These are phyloP conservation scores for Mycena vitilis DNA, from an alignment of 768 basidiomycete genomes.

Conservation along the genomic window DNA sequence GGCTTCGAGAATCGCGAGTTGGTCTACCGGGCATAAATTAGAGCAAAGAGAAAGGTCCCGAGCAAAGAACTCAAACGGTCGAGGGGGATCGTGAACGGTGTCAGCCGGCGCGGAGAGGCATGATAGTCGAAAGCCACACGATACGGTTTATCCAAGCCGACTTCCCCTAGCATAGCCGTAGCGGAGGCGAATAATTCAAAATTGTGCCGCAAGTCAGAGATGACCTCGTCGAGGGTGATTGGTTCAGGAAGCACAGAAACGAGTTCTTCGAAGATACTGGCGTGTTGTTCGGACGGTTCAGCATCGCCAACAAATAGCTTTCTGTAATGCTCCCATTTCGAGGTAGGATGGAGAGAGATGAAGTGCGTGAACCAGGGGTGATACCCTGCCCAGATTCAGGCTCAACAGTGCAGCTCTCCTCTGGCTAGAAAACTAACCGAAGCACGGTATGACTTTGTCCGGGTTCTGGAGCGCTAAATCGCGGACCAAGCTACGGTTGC, in stretches of 20 bases:
- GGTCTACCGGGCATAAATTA: constrained; percentile 53
- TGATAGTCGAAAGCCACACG: constrained; percentile 74
- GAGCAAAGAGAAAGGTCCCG: constrained; percentile 6
- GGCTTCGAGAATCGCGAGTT: constrained; percentile 80
- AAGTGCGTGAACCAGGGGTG: constrained; percentile 95
- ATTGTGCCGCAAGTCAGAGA: constrained; percentile 69
- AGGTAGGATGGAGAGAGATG: constrained; percentile 63
- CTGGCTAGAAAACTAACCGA: constrained; percentile 68
- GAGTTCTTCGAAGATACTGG: constrained; percentile 64
- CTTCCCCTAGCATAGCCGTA: constrained; percentile 89
- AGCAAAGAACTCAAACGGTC: constrained; percentile 49
- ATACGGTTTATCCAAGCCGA: constrained; percentile 88
- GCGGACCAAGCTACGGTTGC: constrained; percentile 60
- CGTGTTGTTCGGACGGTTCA: constrained; percentile 42
- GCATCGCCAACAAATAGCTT: constrained; percentile 64
- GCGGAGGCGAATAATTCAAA: constrained; percentile 64
- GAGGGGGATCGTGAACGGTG: constrained; percentile 83
- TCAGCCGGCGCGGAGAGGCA: constrained; percentile 64
- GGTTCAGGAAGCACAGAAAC: constrained; percentile 81
- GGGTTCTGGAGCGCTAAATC: constrained; percentile 71
- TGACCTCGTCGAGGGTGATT: constrained; percentile 64
- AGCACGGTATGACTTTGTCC: constrained; percentile 84
- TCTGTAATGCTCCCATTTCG: constrained; percentile 83
- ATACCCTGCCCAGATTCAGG: constrained; percentile 65
- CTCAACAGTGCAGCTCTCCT: not conserved